Evolutionary conservation across 1,284 basidiomycete genomes (phyloP).

Genomic region (Malassezia nana): DNA sequence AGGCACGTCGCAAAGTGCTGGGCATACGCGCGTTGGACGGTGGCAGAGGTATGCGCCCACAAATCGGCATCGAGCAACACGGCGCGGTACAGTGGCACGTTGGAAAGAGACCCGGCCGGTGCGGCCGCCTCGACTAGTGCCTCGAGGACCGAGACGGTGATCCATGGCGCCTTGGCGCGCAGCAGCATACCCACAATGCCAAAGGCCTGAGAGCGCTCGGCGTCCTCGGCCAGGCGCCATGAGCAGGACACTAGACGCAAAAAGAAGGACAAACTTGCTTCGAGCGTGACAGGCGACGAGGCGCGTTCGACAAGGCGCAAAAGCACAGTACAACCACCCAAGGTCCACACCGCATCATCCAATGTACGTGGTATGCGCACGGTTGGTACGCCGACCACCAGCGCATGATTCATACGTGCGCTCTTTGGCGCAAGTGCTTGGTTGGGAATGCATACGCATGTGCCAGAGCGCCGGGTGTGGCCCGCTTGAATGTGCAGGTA

Average conservation of each 20-base stretch:
- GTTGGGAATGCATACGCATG: slow-evolving; percentile 22
- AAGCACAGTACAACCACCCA: slow-evolving; percentile 69
- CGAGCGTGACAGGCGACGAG: slow-evolving; percentile 62
- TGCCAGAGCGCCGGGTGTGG: slow-evolving; percentile 15
- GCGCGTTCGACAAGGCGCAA: slow-evolving; percentile 57
- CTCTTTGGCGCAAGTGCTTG: slow-evolving; percentile 24
- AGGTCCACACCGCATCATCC: slow-evolving; percentile 68
- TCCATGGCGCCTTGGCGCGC: slow-evolving; percentile 61
- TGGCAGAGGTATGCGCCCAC: slow-evolving; percentile 63
- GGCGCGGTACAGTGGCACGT: slow-evolving; percentile 68
- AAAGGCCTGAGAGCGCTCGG: slow-evolving; percentile 52
- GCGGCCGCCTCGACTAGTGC: slow-evolving; percentile 74
- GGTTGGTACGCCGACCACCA: slow-evolving; percentile 45
- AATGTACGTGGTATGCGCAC: slow-evolving; percentile 58
- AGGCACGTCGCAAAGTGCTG: slow-evolving; percentile 70
- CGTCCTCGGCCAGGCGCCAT: slow-evolving; percentile 57
- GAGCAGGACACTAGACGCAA: slow-evolving; percentile 67
- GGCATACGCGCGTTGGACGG: slow-evolving; percentile 66
- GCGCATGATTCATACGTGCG: slow-evolving; percentile 16
- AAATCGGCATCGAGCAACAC: slow-evolving; percentile 81
- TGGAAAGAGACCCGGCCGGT: slow-evolving; percentile 67
- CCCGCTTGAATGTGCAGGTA: slow-evolving; percentile 34
- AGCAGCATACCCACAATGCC: slow-evolving; percentile 71
- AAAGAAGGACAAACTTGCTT: slow-evolving; percentile 62
- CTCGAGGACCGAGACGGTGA: slow-evolving; percentile 67